A percentile compares a stretch with the other conserved stretches of the same genome.
Conservation (phyloP, 768 basidiomycete species). For the Steccherinum ochraceum region DNA sequence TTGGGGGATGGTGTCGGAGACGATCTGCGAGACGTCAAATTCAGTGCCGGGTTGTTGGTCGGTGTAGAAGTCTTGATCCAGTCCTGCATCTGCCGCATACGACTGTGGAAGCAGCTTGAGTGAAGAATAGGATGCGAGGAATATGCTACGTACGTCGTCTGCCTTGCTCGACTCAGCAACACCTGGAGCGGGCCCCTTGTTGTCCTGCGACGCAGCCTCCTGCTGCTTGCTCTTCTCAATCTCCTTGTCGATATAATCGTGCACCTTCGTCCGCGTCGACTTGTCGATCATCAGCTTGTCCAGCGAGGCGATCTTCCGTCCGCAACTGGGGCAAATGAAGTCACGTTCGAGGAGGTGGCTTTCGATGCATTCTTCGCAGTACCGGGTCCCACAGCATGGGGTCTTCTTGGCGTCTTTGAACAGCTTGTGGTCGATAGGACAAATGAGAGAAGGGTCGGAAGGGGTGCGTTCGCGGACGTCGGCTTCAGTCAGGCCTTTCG, state of each 20-base stretch:
- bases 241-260: constrained; percentile 75
- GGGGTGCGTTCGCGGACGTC: constrained; percentile 87
- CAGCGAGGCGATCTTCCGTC: constrained; percentile 79
- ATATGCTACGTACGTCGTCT: constrained; percentile 7
- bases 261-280: constrained; percentile 68
- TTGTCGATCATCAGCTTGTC: constrained; percentile 83
- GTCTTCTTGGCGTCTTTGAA: constrained; percentile 93
- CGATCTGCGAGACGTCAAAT: constrained; percentile 65
- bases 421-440: constrained; percentile 89
- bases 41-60: constrained; percentile 62
- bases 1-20: constrained; percentile 71
- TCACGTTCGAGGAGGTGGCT: constrained; percentile 91
- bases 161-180: background rate
- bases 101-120: constrained; percentile 3
- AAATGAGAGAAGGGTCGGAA: constrained; percentile 71
- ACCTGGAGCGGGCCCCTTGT: constrained; percentile 1
- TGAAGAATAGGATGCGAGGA: background rate
- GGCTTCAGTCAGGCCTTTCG: constrained; percentile 76
- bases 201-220: constrained; percentile 22
- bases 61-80: constrained; percentile 60
- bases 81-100: constrained; percentile 8
- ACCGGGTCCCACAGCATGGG: constrained; percentile 86
- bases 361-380: constrained; percentile 97
- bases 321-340: constrained; percentile 89
- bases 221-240: constrained; percentile 75